Percentiles rank a stretch among this genome's conserved stretches.
Conservation (phyloP, 352 stramenopile species). For the Phytophthora rubi region DNA sequence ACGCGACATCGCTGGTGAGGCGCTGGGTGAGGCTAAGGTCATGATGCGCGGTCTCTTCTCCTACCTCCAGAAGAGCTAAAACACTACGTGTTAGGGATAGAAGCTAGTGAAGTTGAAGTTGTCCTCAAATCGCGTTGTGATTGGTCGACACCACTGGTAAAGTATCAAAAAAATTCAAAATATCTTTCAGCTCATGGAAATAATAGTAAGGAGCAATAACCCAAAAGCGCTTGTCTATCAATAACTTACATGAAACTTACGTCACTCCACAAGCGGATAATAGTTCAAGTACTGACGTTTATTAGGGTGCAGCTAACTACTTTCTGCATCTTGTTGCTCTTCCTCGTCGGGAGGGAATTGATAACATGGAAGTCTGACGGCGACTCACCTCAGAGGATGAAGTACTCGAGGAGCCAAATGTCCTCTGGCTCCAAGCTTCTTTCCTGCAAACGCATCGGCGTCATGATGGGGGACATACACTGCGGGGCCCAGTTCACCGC, state of each 20-base stretch:
- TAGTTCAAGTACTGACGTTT: slow-evolving; percentile 20
- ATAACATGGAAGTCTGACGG: slow-evolving; percentile 15
- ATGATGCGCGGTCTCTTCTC: slow-evolving; percentile 81
- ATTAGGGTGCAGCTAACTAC: slow-evolving; percentile 13
- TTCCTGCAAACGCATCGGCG: slow-evolving; percentile 12
- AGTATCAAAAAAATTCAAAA: too few species aligned
- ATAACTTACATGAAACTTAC: too few species aligned
- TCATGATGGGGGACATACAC: slow-evolving; percentile 14
- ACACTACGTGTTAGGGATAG: not conserved
- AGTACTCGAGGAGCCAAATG: slow-evolving; percentile 74
- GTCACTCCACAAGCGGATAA: not conserved
- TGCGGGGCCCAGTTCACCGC: slow-evolving; percentile 16
- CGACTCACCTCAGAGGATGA: slow-evolving; percentile 57
- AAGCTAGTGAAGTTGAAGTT: not conserved
- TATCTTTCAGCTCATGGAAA: too few species aligned
- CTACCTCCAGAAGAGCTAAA: slow-evolving; percentile 57
- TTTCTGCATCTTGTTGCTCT: slow-evolving; percentile 10
- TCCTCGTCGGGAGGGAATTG: slow-evolving; percentile 14
- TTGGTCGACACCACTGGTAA: not conserved
- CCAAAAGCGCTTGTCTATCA: too few species aligned
- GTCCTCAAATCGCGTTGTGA: not conserved
- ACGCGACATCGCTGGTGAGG: slow-evolving; percentile 85
- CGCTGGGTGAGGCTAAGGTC: slow-evolving; percentile 82
- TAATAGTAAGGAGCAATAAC: too few species aligned
- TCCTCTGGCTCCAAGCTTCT: slow-evolving; percentile 47